Base-by-base conservation (phyloP, 1,284 basidiomycete species). In the Moniliella sp. region DNA sequence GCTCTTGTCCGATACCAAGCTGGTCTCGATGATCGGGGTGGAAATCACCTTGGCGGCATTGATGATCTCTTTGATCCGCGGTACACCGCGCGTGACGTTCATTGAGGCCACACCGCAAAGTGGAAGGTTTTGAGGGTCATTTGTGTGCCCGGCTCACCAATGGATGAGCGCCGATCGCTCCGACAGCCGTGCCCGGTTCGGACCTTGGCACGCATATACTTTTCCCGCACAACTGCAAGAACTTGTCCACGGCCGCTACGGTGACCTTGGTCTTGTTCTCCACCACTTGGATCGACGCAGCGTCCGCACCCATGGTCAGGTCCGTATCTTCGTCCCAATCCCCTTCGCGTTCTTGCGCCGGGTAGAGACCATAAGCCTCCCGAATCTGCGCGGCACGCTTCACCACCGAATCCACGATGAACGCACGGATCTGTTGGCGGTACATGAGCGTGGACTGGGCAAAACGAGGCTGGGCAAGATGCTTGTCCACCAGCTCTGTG, bases 61-160 rank as follows among this genome's bases (percentile, higher is more conserved):
- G 68, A 99, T 97, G 51, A 97, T 97, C 63, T 99, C 91, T 64
- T 97, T 97, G 66, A 99, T 97, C 61, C 91, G 86, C 14, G 91
- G 91, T 8, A 97, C 91, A 68, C 91, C 91, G 25, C 97, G 73
- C 1, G 91, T 99, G 47, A 99, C 83, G 65, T 94, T 97, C 91
- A 97, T 99, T 19, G 86, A 91, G 8, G 91, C 91, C 43, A 99
- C 86, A 68, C 91, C 91, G 53, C 91, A 91, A 65, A 97, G 97
- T 99, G 91, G 74, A 99, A 99, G 39, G 91, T 97, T 65, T 97
- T 99, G 45, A 97, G 64, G 4, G 91, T 97, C 91, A 99, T 97
- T 59, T 99, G 91, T 2, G 91, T 99, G 35, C 91, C 91, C 1
- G 91, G 91, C 63, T 99, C 91, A 60, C 91, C 91, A 44, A 99